Evolutionary conservation across 73 alveolate genomes (phyloP).

Genomic region (Tetrahymena malaccensis): DNA sequence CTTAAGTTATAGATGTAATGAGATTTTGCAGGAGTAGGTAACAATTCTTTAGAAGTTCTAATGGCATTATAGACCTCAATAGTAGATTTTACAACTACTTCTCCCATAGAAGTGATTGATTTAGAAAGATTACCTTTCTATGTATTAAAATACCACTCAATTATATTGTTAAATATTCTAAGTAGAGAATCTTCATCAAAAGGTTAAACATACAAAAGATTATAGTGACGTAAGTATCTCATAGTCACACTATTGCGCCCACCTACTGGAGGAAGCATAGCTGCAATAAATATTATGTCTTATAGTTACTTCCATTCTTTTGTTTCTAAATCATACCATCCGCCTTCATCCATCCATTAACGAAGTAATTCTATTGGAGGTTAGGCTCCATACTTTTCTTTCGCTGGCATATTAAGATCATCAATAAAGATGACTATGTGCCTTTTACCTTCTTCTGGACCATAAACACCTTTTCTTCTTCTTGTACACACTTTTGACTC

Average conservation of each 20-base stretch:
- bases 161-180: slow-evolving; percentile 8
- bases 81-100: background rate
- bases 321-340: slow-evolving; percentile 73
- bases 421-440: slow-evolving; percentile 60
- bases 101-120: background rate
- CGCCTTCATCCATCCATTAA: slow-evolving; percentile 97
- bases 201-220: slow-evolving; percentile 44
- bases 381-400: slow-evolving; percentile 91
- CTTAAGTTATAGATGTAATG: slow-evolving; percentile 77
- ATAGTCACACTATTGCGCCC: slow-evolving; percentile 56
- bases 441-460: slow-evolving; percentile 87
- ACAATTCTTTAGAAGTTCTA: slow-evolving; percentile 46
- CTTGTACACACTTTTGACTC: slow-evolving; percentile 29
- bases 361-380: slow-evolving; percentile 97
- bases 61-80: background rate
- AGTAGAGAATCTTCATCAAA: slow-evolving; percentile 41
- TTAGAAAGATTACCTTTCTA: background rate
- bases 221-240: slow-evolving; percentile 64
- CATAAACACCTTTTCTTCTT: slow-evolving; percentile 90
- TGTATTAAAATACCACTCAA: slow-evolving; percentile 35
- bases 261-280: slow-evolving; percentile 58
- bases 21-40: slow-evolving; percentile 93
- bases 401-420: slow-evolving; percentile 93
- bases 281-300: slow-evolving; percentile 78
- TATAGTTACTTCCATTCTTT: slow-evolving; percentile 79